phyloP scores from a whole-genome alignment of 129 eudicot genomes.

The Helianthus annuus region HanXRQr2.0-SUNRISE NC_035446.2:134799183-134799682 shows the following conservation, averaged over 20 bases:
- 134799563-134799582: not conserved
- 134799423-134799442: conserved; percentile 2
- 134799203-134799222: not conserved
- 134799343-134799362: conserved; percentile 12
- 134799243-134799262: conserved; percentile 66
- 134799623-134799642: too few species aligned
- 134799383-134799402: not conserved
- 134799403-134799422: not conserved
- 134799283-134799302: conserved; percentile 30
- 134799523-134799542: not conserved
- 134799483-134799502: conserved; percentile 1
- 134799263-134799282: conserved; percentile 31
- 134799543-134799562: not conserved
- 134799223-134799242: not conserved
- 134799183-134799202: conserved; percentile 40
- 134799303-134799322: conserved; percentile 38
- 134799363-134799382: not conserved
- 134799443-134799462: not conserved
- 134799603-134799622: not conserved
- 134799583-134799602: not conserved
- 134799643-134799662: too few species aligned
- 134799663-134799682: too few species aligned
- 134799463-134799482: conserved; percentile 13
- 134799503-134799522: not conserved
- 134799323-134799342: conserved; percentile 26